phyloP scores from a whole-genome alignment of 441 rosid genomes.

The Populus hybrid region DNA sequence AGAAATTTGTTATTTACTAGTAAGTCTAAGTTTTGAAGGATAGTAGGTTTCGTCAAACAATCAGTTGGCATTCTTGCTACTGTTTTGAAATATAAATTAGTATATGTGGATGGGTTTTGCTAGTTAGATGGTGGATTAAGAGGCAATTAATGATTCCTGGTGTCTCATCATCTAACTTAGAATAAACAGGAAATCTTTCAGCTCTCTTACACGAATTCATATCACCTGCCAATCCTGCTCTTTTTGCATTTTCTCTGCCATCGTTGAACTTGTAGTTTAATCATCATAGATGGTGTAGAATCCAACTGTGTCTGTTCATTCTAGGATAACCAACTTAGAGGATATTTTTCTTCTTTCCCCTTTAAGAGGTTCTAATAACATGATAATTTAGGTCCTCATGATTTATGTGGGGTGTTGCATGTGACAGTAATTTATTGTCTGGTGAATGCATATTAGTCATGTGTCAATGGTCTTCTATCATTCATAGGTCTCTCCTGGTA shows the following conservation, averaged over 20 bases:
- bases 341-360: background rate
- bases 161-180: background rate
- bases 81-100: background rate
- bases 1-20: background rate
- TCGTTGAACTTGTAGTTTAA: background rate
- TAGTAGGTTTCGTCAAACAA: background rate
- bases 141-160: background rate
- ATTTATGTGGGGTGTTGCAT: background rate
- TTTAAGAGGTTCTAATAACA: background rate
- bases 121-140: background rate
- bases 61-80: background rate
- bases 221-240: background rate
- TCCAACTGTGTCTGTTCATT: background rate
- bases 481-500: background rate
- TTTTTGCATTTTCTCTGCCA: background rate
- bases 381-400: background rate
- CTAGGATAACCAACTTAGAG: background rate
- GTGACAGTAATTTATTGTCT: background rate
- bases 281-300: background rate
- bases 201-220: background rate
- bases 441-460: background rate
- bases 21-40: background rate
- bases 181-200: background rate
- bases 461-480: background rate
- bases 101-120: background rate